Evolutionary conservation across 257 asterid species (phyloP).

Genomic region (Solanum paucissectum): DNA sequence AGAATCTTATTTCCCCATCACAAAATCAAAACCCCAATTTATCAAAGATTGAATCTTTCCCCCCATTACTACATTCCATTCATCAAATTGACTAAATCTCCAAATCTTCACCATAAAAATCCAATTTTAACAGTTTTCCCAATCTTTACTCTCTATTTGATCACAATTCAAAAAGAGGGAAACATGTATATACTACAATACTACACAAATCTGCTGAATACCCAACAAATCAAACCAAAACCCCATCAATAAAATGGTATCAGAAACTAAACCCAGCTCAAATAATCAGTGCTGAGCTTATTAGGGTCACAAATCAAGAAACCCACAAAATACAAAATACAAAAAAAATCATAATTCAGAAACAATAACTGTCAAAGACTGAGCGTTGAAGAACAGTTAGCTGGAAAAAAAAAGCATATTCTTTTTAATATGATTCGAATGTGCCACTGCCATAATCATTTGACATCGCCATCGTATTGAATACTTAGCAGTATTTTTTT

Average conservation of each 20-base stretch:
- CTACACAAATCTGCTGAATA: background rate
- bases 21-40: conserved; percentile 7
- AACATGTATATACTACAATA: background rate
- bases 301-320: background rate
- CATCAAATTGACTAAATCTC: background rate
- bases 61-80: background rate
- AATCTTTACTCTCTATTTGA: background rate
- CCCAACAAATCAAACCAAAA: conserved; percentile 3
- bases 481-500: background rate
- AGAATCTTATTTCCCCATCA: conserved; percentile 6
- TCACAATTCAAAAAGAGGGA: background rate
- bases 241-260: conserved; percentile 1
- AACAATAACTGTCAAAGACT: conserved; percentile 49
- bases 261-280: conserved; percentile 24
- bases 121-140: background rate
- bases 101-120: background rate
- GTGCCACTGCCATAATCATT: conserved; percentile 18
- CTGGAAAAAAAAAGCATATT: conserved; percentile 45
- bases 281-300: conserved; percentile 3
- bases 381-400: conserved; percentile 28
- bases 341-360: conserved; percentile 11
- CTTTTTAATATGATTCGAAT: conserved; percentile 49
- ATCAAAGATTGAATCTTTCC: background rate
- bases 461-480: background rate
- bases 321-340: background rate